Conservation (phyloP, 2,329 filamentous ascomycete genomes). For the Incumbomyces delicatus region DNA sequence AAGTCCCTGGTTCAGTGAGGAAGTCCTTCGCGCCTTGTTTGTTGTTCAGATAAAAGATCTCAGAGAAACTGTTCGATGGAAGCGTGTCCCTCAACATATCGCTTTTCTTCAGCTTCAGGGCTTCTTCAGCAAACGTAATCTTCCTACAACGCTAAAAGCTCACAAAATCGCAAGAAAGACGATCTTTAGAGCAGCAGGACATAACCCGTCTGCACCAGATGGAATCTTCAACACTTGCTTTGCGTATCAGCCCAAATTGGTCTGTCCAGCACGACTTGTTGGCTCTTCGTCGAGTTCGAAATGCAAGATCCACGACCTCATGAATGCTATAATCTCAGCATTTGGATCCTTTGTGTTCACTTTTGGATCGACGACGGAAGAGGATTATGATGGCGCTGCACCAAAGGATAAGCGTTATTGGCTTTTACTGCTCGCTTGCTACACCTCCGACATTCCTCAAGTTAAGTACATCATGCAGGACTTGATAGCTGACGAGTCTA, state of each 20-base stretch:
- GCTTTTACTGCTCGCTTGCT: background rate
- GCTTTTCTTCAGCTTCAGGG: constrained; percentile 4
- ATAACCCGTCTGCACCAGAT: background rate
- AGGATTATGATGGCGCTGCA: background rate
- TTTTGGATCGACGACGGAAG: background rate
- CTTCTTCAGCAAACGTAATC: constrained; percentile 3
- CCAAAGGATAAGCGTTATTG: constrained; percentile 3
- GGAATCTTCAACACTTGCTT: background rate
- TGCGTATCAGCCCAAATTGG: background rate
- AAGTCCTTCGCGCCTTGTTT: constrained; percentile 2
- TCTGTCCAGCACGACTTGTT: background rate
- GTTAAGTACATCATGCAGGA: background rate
- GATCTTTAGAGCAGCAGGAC: background rate
- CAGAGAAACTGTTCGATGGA: background rate
- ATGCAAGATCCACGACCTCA: constrained; percentile 4
- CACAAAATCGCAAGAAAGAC: background rate
- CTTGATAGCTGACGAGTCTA: background rate
- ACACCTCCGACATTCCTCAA: background rate
- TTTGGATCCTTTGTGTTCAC: constrained; percentile 2
- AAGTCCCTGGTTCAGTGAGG: constrained; percentile 2
- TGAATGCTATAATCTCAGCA: constrained; percentile 4
- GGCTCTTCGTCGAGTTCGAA: background rate
- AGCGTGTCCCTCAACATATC: constrained; percentile 1
- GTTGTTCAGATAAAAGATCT: constrained; percentile 5
- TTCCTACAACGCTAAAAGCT: background rate